Base-by-base conservation (phyloP, 306 rosid genomes). In the Vigna nakashimae region DNA sequence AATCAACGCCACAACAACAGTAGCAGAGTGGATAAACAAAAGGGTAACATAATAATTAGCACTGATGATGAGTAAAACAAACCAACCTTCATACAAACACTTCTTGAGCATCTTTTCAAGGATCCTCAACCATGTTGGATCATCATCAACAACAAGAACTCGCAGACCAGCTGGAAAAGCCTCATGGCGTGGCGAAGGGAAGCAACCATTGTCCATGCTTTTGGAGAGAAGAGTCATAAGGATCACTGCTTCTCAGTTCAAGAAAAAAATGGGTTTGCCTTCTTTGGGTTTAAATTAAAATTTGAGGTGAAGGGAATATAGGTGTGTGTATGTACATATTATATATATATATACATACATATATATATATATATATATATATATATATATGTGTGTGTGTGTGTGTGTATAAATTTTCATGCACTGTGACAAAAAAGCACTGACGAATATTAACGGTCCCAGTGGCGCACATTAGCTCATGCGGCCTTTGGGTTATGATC, bases 31-130 rank as follows among this genome's bases (percentile, higher is more conserved):
- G 7, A 38, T 4, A 67, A 40, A 28, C 0, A 60, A 26, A 40
- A 43, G 53, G 73, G 18, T 67, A 69, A 58, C 26, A 22, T 43
- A 67, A 42, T 46, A 62, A 15, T 11, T 45, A 67, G 24, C 52
- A 50, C 1, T 16, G 53, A 45, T 60, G 36, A 74, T 32, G 74
- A 65, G 56, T 6, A 7, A 70, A 70, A 51, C 30, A 24, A 57
- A 51, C n/a, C 13, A 72, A 79, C 98, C 98, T 79, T 93, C 90
- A 30, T 91, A 93, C 12, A 86, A 83, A 55, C 98, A 93, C 84
- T 89, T 93, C 76, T 88, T 93, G 48, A 93, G 95, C 97, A 91
- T 93, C 91, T 91, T 91, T 65, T 93, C 98, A 60, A 93, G 87
- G 69, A 93, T 91, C 81, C 82, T 89, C 38, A 93, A 83, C 97